phyloP scores from a whole-genome alignment of 495 filamentous ascomycete species.

The Neurospora africana region DNA sequence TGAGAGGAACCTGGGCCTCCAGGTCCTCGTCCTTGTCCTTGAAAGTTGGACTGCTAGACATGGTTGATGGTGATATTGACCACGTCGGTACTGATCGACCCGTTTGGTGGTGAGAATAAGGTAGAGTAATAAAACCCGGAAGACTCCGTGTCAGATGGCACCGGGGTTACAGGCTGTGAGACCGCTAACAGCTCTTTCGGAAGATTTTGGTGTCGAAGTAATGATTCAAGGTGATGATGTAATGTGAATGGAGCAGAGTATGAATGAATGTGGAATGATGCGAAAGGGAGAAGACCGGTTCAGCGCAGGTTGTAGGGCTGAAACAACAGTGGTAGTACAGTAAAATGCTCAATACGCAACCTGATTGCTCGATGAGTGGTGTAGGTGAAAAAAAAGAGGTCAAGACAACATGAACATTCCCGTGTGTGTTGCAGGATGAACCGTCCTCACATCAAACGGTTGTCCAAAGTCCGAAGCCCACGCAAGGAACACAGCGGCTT shows the following conservation, averaged over 20 bases:
- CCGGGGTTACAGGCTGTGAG: neutral
- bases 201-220: neutral
- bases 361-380: neutral
- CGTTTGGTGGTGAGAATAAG: neutral
- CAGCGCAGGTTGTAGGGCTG: neutral
- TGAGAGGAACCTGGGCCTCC: slow-evolving; percentile 11
- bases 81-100: neutral
- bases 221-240: neutral
- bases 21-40: slow-evolving; percentile 12
- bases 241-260: neutral
- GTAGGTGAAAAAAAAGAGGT: neutral
- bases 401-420: neutral
- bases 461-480: neutral
- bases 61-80: neutral
- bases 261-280: neutral
- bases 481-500: neutral
- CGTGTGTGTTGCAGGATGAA: neutral
- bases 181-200: neutral
- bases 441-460: neutral
- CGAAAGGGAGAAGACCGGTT: neutral
- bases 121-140: neutral
- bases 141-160: neutral
- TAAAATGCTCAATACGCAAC: neutral
- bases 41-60: neutral
- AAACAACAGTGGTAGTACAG: neutral